phyloP scores from a whole-genome alignment of 176 grass and related monocot genomes.

The Oryza nivara region DNA sequence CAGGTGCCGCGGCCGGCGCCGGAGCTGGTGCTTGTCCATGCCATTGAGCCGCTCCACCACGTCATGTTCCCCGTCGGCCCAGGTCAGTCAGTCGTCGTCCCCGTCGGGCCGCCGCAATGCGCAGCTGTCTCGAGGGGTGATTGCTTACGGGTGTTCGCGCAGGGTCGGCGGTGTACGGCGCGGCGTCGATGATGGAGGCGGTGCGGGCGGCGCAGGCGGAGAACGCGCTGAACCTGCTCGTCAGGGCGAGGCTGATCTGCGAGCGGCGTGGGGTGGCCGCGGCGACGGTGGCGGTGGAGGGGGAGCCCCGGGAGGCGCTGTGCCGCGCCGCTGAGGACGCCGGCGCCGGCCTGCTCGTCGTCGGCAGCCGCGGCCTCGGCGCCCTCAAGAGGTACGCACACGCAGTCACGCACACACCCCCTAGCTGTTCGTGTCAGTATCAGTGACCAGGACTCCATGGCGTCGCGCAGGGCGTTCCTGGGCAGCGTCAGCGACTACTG shows the following conservation, averaged over 20 bases:
- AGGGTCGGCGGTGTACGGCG: constrained; percentile 46
- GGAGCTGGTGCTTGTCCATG: constrained; percentile 47
- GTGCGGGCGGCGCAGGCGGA: constrained; percentile 51
- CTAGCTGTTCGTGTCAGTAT: too few relatives aligned
- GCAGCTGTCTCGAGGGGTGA: too few relatives aligned
- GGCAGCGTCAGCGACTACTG: too few relatives aligned
- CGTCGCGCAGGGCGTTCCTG: too few relatives aligned
- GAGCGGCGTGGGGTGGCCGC: constrained; percentile 26
- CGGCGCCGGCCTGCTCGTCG: constrained; percentile 50
- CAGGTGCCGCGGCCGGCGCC: neutral
- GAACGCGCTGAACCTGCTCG: constrained; percentile 44
- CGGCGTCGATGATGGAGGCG: constrained; percentile 45
- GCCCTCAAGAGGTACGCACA: constrained; percentile 41
- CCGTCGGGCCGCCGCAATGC: too few relatives aligned
- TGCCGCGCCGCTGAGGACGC: constrained; percentile 49
- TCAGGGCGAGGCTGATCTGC: constrained; percentile 39
- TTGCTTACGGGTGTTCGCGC: neutral
- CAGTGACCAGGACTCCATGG: too few relatives aligned
- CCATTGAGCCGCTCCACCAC: constrained; percentile 45
- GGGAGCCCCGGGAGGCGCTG: constrained; percentile 48
- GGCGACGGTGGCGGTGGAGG: constrained; percentile 26
- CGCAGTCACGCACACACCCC: too few relatives aligned
- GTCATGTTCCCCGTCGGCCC: constrained; percentile 53
- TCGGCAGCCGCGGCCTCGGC: constrained; percentile 58
- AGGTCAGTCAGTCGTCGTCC: constrained; percentile 24